phyloP scores from a whole-genome alignment of 140 eudicot genomes.

The Senecio squalidus region DNA sequence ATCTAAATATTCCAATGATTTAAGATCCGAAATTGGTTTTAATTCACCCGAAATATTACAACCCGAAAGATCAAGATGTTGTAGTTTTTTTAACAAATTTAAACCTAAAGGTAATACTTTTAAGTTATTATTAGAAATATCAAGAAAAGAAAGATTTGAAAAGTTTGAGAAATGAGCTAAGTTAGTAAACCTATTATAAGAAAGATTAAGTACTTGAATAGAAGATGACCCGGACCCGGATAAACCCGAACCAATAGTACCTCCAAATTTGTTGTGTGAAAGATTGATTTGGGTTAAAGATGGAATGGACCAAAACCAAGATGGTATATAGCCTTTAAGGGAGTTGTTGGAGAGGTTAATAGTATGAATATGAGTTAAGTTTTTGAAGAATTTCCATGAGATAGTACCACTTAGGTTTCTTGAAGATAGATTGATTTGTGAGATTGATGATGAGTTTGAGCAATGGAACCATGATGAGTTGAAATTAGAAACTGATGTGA shows the following conservation, averaged over 20 bases:
- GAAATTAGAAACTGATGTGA: slow-evolving; percentile 61
- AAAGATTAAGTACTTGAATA: slow-evolving; percentile 48
- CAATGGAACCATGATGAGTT: slow-evolving; percentile 67
- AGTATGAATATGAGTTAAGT: slow-evolving; percentile 48
- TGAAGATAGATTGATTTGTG: slow-evolving; percentile 49
- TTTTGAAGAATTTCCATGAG: slow-evolving; percentile 58
- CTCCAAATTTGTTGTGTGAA: slow-evolving; percentile 66
- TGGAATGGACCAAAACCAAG: slow-evolving; percentile 55
- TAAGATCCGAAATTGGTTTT: slow-evolving; percentile 43
- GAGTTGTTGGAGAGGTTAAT: slow-evolving; percentile 78
- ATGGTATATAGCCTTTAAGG: slow-evolving; percentile 59
- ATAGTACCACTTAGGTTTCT: slow-evolving; percentile 58
- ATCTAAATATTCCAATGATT: slow-evolving; percentile 48
- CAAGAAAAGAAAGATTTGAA: slow-evolving; percentile 48
- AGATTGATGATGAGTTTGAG: slow-evolving; percentile 40
- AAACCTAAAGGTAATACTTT: slow-evolving; percentile 48
- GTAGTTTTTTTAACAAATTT: slow-evolving; percentile 43
- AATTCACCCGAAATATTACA: slow-evolving; percentile 60
- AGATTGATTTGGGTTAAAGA: slow-evolving; percentile 40
- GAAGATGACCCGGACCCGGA: slow-evolving; percentile 37
- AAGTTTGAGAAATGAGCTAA: slow-evolving; percentile 41
- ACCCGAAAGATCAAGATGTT: slow-evolving; percentile 58
- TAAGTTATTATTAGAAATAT: slow-evolving; percentile 60
- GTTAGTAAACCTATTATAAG: slow-evolving; percentile 72
- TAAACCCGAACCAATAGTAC: slow-evolving; percentile 42